Percentiles rank a stretch among this genome's conserved stretches.
Conservation (phyloP, 768 basidiomycete species). For the Amanita phalloides region DNA sequence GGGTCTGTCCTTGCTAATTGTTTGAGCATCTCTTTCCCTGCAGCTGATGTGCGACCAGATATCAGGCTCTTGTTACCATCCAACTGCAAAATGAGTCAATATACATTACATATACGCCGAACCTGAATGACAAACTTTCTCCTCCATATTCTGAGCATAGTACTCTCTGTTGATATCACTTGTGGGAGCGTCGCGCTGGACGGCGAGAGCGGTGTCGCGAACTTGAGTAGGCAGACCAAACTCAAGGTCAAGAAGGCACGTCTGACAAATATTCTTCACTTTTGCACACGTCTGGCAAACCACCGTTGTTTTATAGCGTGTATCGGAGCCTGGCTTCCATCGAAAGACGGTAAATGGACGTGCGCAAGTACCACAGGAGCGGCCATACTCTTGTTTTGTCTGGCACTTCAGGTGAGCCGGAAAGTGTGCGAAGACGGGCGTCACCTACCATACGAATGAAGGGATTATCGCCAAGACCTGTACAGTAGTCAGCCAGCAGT, state of each 20-base stretch:
- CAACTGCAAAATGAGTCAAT: slow-evolving; percentile 33
- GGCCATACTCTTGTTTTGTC: slow-evolving; percentile 96
- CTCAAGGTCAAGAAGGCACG: slow-evolving; percentile 92
- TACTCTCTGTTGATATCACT: slow-evolving; percentile 97
- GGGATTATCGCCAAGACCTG: slow-evolving; percentile 82
- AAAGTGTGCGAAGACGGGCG: not conserved
- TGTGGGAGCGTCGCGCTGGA: slow-evolving; percentile 82
- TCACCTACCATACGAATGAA: slow-evolving; percentile 85
- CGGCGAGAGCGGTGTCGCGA: slow-evolving; percentile 84
- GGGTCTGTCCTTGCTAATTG: slow-evolving; percentile 91
- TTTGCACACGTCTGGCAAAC: slow-evolving; percentile 97
- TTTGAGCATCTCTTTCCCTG: slow-evolving; percentile 96
- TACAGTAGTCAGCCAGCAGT: slow-evolving; percentile 2
- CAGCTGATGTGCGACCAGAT: slow-evolving; percentile 53
- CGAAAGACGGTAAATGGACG: slow-evolving; percentile 95
- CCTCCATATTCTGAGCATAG: slow-evolving; percentile 87
- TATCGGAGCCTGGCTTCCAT: slow-evolving; percentile 94
- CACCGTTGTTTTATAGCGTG: slow-evolving; percentile 93
- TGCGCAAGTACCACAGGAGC: slow-evolving; percentile 95
- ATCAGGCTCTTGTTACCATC: slow-evolving; percentile 57
- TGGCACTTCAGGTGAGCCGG: slow-evolving; percentile 18
- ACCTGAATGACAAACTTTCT: slow-evolving; percentile 43
- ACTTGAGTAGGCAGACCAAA: slow-evolving; percentile 96
- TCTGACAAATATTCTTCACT: slow-evolving; percentile 95
- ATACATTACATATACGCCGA: not conserved